These are phyloP conservation scores for Sphaerostilbella broomeana DNA, from an alignment of 2,329 filamentous ascomycete species.

Conservation along the genomic window DNA sequence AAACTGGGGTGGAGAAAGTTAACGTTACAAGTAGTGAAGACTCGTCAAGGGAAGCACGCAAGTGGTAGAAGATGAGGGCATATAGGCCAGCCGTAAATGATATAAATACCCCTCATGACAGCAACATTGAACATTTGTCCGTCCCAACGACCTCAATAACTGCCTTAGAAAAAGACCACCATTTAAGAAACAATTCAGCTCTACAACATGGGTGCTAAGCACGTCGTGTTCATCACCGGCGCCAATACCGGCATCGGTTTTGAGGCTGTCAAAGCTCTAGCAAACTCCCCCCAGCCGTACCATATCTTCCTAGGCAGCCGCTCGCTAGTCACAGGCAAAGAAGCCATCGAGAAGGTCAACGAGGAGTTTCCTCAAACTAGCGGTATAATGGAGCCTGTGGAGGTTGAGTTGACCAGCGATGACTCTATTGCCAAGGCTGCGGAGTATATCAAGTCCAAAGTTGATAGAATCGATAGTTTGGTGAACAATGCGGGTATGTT, in stretches of 20 bases:
- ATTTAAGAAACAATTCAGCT: neutral
- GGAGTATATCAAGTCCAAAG: conserved; percentile 33
- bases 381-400: conserved; percentile 39
- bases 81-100: too few relatives aligned
- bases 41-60: too few relatives aligned
- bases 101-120: too few relatives aligned
- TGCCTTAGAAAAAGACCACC: neutral
- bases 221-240: conserved; percentile 52
- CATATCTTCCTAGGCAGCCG: conserved; percentile 51
- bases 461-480: conserved; percentile 43
- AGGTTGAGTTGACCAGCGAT: conserved; percentile 49
- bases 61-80: too few relatives aligned
- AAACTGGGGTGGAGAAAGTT: too few relatives aligned
- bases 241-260: conserved; percentile 56
- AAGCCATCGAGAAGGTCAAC: conserved; percentile 36
- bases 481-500: conserved; percentile 52
- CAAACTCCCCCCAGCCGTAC: conserved; percentile 41
- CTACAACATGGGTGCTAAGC: conserved; percentile 20
- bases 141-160: too few relatives aligned
- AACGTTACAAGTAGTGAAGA: too few relatives aligned
- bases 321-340: conserved; percentile 42
- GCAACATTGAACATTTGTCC: too few relatives aligned
- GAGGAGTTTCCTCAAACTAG: conserved; percentile 32
- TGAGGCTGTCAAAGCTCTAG: conserved; percentile 49
- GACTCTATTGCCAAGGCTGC: conserved; percentile 42